phyloP scores from a whole-genome alignment of 768 basidiomycete species.

The Agrocybe pediades region DNA sequence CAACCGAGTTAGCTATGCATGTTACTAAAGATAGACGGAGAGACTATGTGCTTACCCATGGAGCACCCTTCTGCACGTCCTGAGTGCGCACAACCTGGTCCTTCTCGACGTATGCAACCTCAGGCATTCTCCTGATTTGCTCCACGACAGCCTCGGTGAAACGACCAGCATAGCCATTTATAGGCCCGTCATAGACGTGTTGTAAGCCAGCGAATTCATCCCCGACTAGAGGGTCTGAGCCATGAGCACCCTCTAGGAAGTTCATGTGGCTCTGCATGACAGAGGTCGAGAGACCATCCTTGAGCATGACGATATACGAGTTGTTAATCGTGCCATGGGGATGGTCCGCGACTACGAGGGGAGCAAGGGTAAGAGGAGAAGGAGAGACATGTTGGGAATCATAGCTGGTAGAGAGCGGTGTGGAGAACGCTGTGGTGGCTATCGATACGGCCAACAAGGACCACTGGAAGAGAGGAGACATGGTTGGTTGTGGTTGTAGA shows the following conservation, averaged over 20 bases:
- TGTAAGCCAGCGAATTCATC: slow-evolving; percentile 54
- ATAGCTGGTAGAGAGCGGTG: slow-evolving; percentile 53
- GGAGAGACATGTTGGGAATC: slow-evolving; percentile 30
- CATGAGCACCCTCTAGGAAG: slow-evolving; percentile 67
- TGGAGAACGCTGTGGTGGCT: slow-evolving; percentile 36
- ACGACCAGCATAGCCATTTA: slow-evolving; percentile 80
- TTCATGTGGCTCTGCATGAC: slow-evolving; percentile 78
- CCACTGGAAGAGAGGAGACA: slow-evolving; percentile 44
- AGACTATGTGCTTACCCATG: slow-evolving; percentile 68
- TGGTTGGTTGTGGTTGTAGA: slow-evolving; percentile 46
- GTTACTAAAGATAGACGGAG: background rate
- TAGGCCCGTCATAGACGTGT: slow-evolving; percentile 77
- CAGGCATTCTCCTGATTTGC: slow-evolving; percentile 78
- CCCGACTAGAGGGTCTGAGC: slow-evolving; percentile 52
- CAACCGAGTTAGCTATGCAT: slow-evolving; percentile 13
- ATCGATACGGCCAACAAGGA: slow-evolving; percentile 43
- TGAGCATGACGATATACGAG: slow-evolving; percentile 94
- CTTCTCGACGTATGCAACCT: slow-evolving; percentile 90
- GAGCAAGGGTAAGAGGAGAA: slow-evolving; percentile 57
- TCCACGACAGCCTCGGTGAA: slow-evolving; percentile 74
- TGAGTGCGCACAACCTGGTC: slow-evolving; percentile 90
- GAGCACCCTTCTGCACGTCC: slow-evolving; percentile 70
- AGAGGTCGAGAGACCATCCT: slow-evolving; percentile 59
- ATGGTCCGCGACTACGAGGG: slow-evolving; percentile 58
- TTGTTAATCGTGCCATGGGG: slow-evolving; percentile 78